Evolutionary conservation across 805 yeast species (phyloP).

Genomic region (Candida ponderosae): DNA sequence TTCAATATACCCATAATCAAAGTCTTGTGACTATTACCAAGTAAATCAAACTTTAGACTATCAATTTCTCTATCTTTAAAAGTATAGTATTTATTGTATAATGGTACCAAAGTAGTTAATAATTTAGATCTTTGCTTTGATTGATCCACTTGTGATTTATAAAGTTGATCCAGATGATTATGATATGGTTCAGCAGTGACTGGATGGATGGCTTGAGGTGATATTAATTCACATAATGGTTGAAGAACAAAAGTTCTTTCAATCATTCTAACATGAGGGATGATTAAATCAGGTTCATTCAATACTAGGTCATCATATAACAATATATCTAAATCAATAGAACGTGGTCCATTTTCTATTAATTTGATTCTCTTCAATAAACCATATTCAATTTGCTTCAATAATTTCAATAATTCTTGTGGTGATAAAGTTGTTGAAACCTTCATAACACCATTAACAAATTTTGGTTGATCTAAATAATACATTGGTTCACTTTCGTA

Average conservation of each 20-base stretch:
- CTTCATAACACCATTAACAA: slow-evolving; percentile 76
- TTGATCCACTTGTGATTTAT: slow-evolving; percentile 22
- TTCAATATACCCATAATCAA: slow-evolving; percentile 82
- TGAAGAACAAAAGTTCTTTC: slow-evolving; percentile 86
- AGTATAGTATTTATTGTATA: slow-evolving; percentile 17
- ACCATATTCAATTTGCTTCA: slow-evolving; percentile 76
- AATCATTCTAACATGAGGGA: slow-evolving; percentile 86
- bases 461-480: slow-evolving; percentile 67
- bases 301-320: slow-evolving; percentile 47
- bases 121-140: slow-evolving; percentile 41
- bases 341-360: slow-evolving; percentile 86
- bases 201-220: slow-evolving; percentile 68
- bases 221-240: slow-evolving; percentile 77
- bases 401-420: slow-evolving; percentile 43
- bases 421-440: slow-evolving; percentile 60
- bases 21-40: slow-evolving; percentile 41
- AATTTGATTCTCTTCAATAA: slow-evolving; percentile 64
- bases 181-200: slow-evolving; percentile 77
- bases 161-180: slow-evolving; percentile 54
- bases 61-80: slow-evolving; percentile 13
- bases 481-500: slow-evolving; percentile 95
- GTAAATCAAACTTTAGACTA: slow-evolving; percentile 36
- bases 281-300: slow-evolving; percentile 48
- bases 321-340: slow-evolving; percentile 83
- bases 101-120: slow-evolving; percentile 45